Evolutionary conservation across 345 rosid genomes (phyloP).

Genomic region (Gossypium longicalyx): DNA sequence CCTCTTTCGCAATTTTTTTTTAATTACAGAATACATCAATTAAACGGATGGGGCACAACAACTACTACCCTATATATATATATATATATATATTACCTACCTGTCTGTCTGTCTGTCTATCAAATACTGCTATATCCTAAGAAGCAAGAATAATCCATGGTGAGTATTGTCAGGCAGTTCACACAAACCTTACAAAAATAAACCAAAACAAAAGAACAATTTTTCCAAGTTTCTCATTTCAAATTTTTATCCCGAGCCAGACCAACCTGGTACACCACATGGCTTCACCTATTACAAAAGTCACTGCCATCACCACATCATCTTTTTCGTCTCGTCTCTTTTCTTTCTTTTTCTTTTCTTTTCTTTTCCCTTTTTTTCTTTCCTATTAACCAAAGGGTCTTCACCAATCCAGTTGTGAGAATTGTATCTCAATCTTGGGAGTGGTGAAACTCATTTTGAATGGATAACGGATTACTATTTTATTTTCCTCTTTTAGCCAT

Average conservation of each 20-base stretch:
- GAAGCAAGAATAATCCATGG: constrained; percentile 26
- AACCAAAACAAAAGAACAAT: constrained; percentile 8
- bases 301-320: constrained; percentile 17
- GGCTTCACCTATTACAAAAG: constrained; percentile 22
- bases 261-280: constrained; percentile 27
- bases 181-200: constrained; percentile 26
- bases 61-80: background rate
- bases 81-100: background rate
- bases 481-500: constrained; percentile 3
- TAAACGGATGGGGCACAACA: background rate
- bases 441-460: constrained; percentile 1
- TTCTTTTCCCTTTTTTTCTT: background rate
- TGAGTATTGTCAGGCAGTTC: constrained; percentile 17
- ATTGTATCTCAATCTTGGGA: constrained; percentile 9
- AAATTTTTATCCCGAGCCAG: constrained; percentile 26
- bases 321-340: constrained; percentile 20
- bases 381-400: constrained; percentile 17
- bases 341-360: background rate
- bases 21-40: constrained; percentile 1
- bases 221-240: constrained; percentile 26
- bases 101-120: constrained; percentile 17
- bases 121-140: constrained; percentile 27
- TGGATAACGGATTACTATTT: background rate
- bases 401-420: constrained; percentile 17
- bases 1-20: background rate